Conservation (phyloP, 768 basidiomycete species). For the Trichaptum fuscoviolaceum region DNA sequence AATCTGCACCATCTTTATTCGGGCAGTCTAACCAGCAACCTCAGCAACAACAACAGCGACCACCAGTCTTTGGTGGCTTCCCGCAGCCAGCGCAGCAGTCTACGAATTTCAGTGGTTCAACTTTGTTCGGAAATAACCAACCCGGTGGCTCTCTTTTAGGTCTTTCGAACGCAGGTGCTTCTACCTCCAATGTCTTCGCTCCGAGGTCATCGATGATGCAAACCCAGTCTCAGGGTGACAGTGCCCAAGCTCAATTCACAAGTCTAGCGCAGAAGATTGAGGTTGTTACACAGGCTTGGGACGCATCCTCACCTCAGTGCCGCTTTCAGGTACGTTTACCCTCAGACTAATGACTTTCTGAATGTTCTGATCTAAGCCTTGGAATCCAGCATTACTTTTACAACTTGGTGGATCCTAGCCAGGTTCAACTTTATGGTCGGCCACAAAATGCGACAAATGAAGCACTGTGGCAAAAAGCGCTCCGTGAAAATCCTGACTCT, state of each 20-base stretch:
- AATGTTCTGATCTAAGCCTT: slow-evolving; percentile 8
- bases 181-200: slow-evolving; percentile 27
- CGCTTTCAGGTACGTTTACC: slow-evolving; percentile 64
- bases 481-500: slow-evolving; percentile 77
- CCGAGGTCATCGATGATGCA: slow-evolving; percentile 33
- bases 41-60: slow-evolving; percentile 21
- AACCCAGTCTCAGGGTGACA: slow-evolving; percentile 47
- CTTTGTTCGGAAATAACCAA: slow-evolving; percentile 19
- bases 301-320: slow-evolving; percentile 59
- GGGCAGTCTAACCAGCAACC: slow-evolving; percentile 14
- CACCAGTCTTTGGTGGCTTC: slow-evolving; percentile 28
- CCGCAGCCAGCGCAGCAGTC: neutral
- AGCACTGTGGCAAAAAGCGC: slow-evolving; percentile 70
- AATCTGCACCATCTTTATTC: slow-evolving; percentile 18
- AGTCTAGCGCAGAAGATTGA: slow-evolving; percentile 57
- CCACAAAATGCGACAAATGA: slow-evolving; percentile 72
- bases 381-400: slow-evolving; percentile 69
- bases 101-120: slow-evolving; percentile 19
- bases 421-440: slow-evolving; percentile 61
- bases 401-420: slow-evolving; percentile 69
- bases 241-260: slow-evolving; percentile 50
- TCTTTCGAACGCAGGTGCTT: slow-evolving; percentile 27
- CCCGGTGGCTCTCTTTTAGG: slow-evolving; percentile 32
- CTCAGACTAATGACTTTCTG: neutral
- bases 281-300: slow-evolving; percentile 64